These are phyloP conservation scores for Plantago lanceolata DNA, from an alignment of 305 asterid species.

Conservation along the genomic window DNA sequence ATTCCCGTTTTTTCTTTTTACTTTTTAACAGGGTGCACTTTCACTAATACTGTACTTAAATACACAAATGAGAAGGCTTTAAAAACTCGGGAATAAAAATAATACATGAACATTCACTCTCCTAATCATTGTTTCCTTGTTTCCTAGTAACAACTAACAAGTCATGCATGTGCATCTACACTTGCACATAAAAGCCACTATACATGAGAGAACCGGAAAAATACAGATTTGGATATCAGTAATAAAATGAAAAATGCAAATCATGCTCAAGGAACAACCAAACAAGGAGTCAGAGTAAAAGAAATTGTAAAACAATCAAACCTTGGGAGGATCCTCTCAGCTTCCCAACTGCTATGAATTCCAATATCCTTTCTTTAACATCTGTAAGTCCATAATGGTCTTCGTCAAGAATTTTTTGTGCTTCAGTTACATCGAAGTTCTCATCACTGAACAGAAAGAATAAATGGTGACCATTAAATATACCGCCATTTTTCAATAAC, in stretches of 20 bases:
- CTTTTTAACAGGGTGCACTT: too few species aligned
- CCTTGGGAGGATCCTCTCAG: conserved; percentile 98
- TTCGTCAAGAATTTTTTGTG: conserved; percentile 88
- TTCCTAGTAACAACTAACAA: too few species aligned
- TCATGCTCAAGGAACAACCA: conserved; percentile 19
- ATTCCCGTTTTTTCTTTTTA: neutral
- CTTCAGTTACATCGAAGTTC: conserved; percentile 79
- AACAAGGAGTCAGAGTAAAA: conserved; percentile 5
- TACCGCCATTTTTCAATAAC: conserved; percentile 8
- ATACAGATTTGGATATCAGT: neutral
- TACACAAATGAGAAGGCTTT: neutral
- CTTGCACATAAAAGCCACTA: too few species aligned
- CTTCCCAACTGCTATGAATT: conserved; percentile 97
- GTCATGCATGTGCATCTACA: too few species aligned
- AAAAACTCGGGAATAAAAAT: neutral
- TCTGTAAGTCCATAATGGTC: conserved; percentile 95
- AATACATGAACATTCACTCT: too few species aligned
- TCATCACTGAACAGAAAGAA: conserved; percentile 56
- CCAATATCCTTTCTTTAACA: conserved; percentile 96
- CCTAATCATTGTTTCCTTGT: too few species aligned
- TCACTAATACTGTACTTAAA: neutral
- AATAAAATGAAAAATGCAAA: conserved; percentile 20
- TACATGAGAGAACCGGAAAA: neutral
- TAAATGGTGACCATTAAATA: conserved; percentile 12
- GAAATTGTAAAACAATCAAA: conserved; percentile 31